Evolutionary conservation across 169 alveolate species (phyloP), one percentile per base, ranked within the genome.

Genomic region (Ichthyophthirius multifiliis): DNA sequence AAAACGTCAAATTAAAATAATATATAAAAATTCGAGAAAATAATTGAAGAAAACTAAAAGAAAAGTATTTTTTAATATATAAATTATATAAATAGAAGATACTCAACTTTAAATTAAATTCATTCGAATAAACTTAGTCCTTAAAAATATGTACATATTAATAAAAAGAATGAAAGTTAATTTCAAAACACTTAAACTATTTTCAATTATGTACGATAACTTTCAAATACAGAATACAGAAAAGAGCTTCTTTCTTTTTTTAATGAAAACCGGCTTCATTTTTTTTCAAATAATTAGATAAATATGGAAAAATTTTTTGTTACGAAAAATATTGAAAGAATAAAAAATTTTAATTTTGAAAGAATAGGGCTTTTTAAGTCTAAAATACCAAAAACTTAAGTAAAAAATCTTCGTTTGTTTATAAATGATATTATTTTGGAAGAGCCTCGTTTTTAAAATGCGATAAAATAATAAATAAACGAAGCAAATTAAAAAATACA

Each of bases 221-320:
- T 27, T 34, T 13, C 39, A 1, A 55, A 55, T 55, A 27, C 71
- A 27, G 71, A 55, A 15, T 55, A 55, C 10, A 55, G 71, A 55
- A 55, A 55, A 55, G 71, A 55, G 4, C 71, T 55, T 27, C 71
- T 55, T 7, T 55, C 71, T 2, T 55, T 55, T 27, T 55, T 55
- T 27, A 55, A 55, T 27, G 71, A 55, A 55, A 55, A 55, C 31
- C 23, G 71, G 31, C 31, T 27, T 16, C 23, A 55, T 3, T 55
- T 27, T 23, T 55, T 55, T 23, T 55, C 71, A 15, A 55, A 55
- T 55, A 55, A 55, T 27, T 34, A 55, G 9, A 13, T 55, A 16
- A 55, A 55, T 55, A 39, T 39, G 12, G 71, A 55, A 23, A 55
- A 55, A 55, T 55, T 55, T 39, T 55, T 55, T 55, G 71, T 55